phyloP scores from a whole-genome alignment of 805 yeast genomes.

The Myxozyma melibiosi region DNA sequence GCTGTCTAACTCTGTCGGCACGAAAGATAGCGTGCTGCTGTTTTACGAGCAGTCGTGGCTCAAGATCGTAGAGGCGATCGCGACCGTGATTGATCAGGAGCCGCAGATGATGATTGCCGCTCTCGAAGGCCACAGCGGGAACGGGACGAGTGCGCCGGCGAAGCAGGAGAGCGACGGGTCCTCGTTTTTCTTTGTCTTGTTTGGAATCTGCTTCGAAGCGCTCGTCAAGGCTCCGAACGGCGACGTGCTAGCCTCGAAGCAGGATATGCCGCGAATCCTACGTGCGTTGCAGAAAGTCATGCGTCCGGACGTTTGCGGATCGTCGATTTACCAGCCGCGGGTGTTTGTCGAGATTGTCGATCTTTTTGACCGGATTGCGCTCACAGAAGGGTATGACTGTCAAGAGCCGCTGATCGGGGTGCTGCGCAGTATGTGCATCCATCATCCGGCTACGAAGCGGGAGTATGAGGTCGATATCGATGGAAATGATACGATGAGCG shows the following conservation, averaged over 20 bases:
- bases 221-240: slow-evolving; percentile 51
- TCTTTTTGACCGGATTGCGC: slow-evolving; percentile 68
- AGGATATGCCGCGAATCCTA: slow-evolving; percentile 46
- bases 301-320: slow-evolving; percentile 57
- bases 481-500: slow-evolving; percentile 49
- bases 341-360: slow-evolving; percentile 77
- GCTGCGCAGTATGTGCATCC: slow-evolving; percentile 56
- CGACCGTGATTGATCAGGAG: slow-evolving; percentile 60
- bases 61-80: slow-evolving; percentile 73
- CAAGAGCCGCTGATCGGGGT: slow-evolving; percentile 56
- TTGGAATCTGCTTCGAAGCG: slow-evolving; percentile 81
- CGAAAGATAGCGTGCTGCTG: slow-evolving; percentile 39
- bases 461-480: slow-evolving; percentile 29
- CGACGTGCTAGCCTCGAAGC: slow-evolving; percentile 32
- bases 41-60: slow-evolving; percentile 68
- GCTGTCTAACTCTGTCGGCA: slow-evolving; percentile 3
- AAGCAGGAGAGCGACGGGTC: slow-evolving; percentile 36
- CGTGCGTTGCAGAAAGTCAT: slow-evolving; percentile 60
- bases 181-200: slow-evolving; percentile 71
- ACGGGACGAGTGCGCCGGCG: slow-evolving; percentile 39
- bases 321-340: slow-evolving; percentile 62
- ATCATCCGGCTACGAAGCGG: slow-evolving; percentile 43
- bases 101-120: slow-evolving; percentile 49
- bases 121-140: slow-evolving; percentile 54
- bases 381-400: slow-evolving; percentile 56